Evolutionary conservation across 352 stramenopile genomes (phyloP).

Genomic region (Phytophthora fragariae): DNA sequence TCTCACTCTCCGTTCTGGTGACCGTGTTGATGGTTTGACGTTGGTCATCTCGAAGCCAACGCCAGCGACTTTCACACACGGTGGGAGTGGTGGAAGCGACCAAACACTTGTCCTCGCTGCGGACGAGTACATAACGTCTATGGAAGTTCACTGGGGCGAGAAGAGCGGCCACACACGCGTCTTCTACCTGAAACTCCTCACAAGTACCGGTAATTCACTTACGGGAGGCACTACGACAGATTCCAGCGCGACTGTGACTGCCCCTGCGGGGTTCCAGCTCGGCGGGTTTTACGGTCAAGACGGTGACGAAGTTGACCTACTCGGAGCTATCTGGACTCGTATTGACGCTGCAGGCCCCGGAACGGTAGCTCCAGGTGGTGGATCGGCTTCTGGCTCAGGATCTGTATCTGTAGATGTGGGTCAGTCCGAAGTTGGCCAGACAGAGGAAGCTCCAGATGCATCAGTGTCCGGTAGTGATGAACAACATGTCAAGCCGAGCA

Average conservation of each 20-base stretch:
- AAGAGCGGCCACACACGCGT: slow-evolving; percentile 24
- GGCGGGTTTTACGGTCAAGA: slow-evolving; percentile 23
- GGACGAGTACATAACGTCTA: slow-evolving; percentile 28
- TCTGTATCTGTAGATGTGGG: slow-evolving; percentile 20
- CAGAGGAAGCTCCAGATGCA: slow-evolving; percentile 7
- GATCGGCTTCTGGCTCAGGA: slow-evolving; percentile 1
- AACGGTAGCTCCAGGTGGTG: slow-evolving; percentile 6
- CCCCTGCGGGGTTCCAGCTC: slow-evolving; percentile 27
- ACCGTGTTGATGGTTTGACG: slow-evolving; percentile 27
- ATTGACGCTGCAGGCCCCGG: slow-evolving; percentile 10
- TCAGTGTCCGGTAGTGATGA: slow-evolving; percentile 23
- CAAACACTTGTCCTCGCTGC: slow-evolving; percentile 20
- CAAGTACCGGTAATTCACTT: slow-evolving; percentile 26
- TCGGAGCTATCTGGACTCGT: slow-evolving; percentile 27
- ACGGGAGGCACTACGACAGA: slow-evolving; percentile 17
- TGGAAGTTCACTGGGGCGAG: slow-evolving; percentile 35
- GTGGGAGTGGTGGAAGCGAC: slow-evolving; percentile 17
- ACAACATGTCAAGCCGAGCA: slow-evolving; percentile 17
- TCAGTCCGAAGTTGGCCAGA: slow-evolving; percentile 10
- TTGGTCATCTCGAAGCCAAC: slow-evolving; percentile 22
- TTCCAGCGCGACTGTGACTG: slow-evolving; percentile 11
- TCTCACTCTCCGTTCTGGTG: slow-evolving; percentile 25
- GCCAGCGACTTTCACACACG: slow-evolving; percentile 21
- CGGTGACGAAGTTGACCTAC: slow-evolving; percentile 30
- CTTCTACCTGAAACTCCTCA: slow-evolving; percentile 32